A percentile compares a stretch with the other conserved stretches of the same genome.
These are phyloP conservation scores for Trametes versicolor DNA, from an alignment of 1,284 basidiomycete species.

Conservation along the genomic window DNA sequence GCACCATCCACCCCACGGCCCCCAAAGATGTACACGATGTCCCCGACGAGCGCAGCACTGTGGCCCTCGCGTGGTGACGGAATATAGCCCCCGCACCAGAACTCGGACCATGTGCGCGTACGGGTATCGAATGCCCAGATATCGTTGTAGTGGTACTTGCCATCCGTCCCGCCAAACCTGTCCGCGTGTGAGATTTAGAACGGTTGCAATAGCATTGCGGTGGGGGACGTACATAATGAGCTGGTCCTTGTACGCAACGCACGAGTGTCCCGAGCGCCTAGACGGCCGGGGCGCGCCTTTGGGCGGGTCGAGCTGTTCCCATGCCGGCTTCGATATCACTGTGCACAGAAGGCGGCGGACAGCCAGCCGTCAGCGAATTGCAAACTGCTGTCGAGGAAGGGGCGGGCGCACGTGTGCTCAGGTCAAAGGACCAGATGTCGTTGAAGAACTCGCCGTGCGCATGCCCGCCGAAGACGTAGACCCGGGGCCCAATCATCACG, in stretches of 20 bases:
- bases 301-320: slow-evolving; percentile 31
- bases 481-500: slow-evolving; percentile 89
- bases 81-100: slow-evolving; percentile 95
- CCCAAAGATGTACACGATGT: slow-evolving; percentile 84
- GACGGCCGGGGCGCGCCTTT: slow-evolving; percentile 20
- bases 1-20: slow-evolving; percentile 96
- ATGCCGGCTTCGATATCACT: slow-evolving; percentile 33
- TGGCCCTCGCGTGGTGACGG: slow-evolving; percentile 97
- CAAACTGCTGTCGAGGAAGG: slow-evolving; percentile 14
- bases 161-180: slow-evolving; percentile 96
- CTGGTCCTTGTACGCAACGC: slow-evolving; percentile 83
- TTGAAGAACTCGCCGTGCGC: slow-evolving; percentile 92
- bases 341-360: slow-evolving; percentile 8
- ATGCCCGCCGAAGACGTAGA: slow-evolving; percentile 95
- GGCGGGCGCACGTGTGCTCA: slow-evolving; percentile 79
- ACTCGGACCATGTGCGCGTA: slow-evolving; percentile 86
- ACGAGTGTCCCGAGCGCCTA: slow-evolving; percentile 42
- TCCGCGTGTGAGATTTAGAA: background rate
- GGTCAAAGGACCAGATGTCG: slow-evolving; percentile 95
- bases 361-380: slow-evolving; percentile 56
- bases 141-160: slow-evolving; percentile 97
- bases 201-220: background rate
- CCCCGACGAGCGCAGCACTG: slow-evolving; percentile 90
- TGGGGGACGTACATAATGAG: slow-evolving; percentile 71
- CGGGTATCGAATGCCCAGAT: slow-evolving; percentile 93